Evolutionary conservation across 1,284 basidiomycete genomes (phyloP).

Genomic region (Leucoagaricus sp.): DNA sequence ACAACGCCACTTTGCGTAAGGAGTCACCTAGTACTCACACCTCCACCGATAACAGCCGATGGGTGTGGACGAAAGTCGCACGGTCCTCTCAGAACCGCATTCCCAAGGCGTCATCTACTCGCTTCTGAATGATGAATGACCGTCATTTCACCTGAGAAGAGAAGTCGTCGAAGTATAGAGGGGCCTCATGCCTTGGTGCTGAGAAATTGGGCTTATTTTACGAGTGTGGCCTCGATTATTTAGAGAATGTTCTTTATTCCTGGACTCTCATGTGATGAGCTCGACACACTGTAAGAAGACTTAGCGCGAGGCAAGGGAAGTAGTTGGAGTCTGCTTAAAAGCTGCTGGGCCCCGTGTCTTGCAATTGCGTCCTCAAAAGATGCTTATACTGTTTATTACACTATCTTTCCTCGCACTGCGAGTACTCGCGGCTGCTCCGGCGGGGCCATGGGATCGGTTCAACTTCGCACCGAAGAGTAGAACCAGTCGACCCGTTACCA

Average conservation of each 20-base stretch:
- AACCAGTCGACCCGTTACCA: conserved; percentile 37
- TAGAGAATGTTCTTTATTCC: neutral
- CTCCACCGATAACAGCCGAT: neutral
- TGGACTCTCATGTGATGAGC: conserved; percentile 11
- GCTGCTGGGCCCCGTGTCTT: neutral
- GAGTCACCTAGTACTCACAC: no score
- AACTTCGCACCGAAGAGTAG: conserved; percentile 45
- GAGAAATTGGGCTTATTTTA: neutral
- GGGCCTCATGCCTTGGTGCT: neutral
- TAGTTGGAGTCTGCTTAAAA: no score
- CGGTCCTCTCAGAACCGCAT: neutral
- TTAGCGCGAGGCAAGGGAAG: no score
- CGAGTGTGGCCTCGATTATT: neutral
- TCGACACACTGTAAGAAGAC: no score
- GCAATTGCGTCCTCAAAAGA: no score
- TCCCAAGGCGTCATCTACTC: neutral
- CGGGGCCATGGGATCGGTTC: conserved; percentile 49
- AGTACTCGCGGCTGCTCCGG: conserved; percentile 28
- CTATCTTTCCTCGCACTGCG: neutral
- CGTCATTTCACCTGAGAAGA: neutral
- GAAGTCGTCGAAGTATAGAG: neutral
- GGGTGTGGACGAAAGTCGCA: no score
- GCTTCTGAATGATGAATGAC: neutral
- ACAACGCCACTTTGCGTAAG: no score
- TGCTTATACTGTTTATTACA: neutral